A percentile compares a stretch with the other conserved stretches of the same genome.
Conservation (phyloP, 208 protist species). For the Porcisia hertigi region DNA sequence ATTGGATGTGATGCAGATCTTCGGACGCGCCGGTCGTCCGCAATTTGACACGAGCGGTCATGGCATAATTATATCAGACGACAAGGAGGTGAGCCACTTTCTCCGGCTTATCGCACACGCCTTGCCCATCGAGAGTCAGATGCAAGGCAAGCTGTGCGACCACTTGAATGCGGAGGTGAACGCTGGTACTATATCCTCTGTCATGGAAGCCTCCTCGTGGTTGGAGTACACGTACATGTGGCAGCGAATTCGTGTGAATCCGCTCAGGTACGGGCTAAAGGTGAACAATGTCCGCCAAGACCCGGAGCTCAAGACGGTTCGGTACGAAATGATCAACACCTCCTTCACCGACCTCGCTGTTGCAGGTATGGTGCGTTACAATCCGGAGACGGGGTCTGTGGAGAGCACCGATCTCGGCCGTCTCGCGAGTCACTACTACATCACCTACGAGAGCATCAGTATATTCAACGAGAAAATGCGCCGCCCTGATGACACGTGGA, state of each 20-base stretch:
- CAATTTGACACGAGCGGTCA: slow-evolving; percentile 98
- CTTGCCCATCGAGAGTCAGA: slow-evolving; percentile 97
- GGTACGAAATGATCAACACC: slow-evolving; percentile 96
- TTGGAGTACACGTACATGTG: slow-evolving; percentile 98
- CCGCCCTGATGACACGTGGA: slow-evolving; percentile 81
- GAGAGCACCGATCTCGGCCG: slow-evolving; percentile 96
- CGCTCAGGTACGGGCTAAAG: slow-evolving; percentile 95
- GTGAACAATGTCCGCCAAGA: slow-evolving; percentile 93
- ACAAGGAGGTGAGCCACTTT: slow-evolving; percentile 97
- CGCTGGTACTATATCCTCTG: slow-evolving; percentile 96
- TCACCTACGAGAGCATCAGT: slow-evolving; percentile 95
- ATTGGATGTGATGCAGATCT: slow-evolving; percentile 99
- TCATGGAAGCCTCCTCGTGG: slow-evolving; percentile 95
- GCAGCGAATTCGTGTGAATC: slow-evolving; percentile 97
- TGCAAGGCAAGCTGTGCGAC: slow-evolving; percentile 94
- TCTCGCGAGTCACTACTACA: slow-evolving; percentile 98
- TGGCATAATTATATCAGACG: slow-evolving; percentile 97
- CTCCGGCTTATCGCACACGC: slow-evolving; percentile 93
- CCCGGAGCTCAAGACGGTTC: slow-evolving; percentile 79
- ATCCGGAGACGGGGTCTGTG: slow-evolving; percentile 95
- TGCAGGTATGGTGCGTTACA: slow-evolving; percentile 96
- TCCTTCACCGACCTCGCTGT: slow-evolving; percentile 95
- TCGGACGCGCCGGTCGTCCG: slow-evolving; percentile 98
- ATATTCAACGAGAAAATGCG: slow-evolving; percentile 95
- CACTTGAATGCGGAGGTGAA: slow-evolving; percentile 99